These are phyloP conservation scores for Phytophthora capsici DNA, from an alignment of 352 stramenopile species.

Conservation along the genomic window DNA sequence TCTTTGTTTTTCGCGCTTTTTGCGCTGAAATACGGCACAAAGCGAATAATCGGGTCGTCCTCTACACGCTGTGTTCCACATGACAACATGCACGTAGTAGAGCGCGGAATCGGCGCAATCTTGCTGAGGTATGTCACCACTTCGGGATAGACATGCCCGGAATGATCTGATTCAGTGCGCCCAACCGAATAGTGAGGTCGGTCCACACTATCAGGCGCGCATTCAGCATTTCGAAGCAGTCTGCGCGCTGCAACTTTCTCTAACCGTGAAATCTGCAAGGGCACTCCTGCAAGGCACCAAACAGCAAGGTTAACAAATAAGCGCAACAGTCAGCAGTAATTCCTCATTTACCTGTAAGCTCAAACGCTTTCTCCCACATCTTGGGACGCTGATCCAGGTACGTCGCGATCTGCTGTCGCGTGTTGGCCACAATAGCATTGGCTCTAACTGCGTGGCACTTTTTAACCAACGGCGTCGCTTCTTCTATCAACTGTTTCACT, in stretches of 20 bases:
- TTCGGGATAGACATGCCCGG: constrained; percentile 41
- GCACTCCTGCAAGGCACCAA: constrained; percentile 14
- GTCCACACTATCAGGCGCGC: constrained; percentile 16
- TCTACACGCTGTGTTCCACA: constrained; percentile 60
- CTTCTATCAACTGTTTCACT: constrained; percentile 46
- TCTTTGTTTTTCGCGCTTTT: constrained; percentile 34
- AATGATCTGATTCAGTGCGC: constrained; percentile 46
- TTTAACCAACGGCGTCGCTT: constrained; percentile 48
- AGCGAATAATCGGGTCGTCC: constrained; percentile 85
- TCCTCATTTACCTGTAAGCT: constrained; percentile 17
- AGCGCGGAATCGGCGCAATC: constrained; percentile 56
- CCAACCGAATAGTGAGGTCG: constrained; percentile 54
- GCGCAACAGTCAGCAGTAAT: background rate
- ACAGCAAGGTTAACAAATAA: constrained; percentile 1
- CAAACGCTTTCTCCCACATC: constrained; percentile 33
- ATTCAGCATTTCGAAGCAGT: constrained; percentile 46
- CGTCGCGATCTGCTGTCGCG: constrained; percentile 46
- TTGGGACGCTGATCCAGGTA: constrained; percentile 42
- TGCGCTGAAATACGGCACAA: constrained; percentile 63
- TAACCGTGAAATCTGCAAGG: constrained; percentile 45
- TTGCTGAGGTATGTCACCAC: constrained; percentile 50
- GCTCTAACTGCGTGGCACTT: constrained; percentile 35
- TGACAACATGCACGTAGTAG: constrained; percentile 70
- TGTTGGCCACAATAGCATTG: constrained; percentile 45
- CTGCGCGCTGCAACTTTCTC: constrained; percentile 55